Evolutionary conservation across 176 grass and related monocot species (phyloP), one percentile per base, ranked within the genome.

Genomic region (Lolium rigidum): DNA sequence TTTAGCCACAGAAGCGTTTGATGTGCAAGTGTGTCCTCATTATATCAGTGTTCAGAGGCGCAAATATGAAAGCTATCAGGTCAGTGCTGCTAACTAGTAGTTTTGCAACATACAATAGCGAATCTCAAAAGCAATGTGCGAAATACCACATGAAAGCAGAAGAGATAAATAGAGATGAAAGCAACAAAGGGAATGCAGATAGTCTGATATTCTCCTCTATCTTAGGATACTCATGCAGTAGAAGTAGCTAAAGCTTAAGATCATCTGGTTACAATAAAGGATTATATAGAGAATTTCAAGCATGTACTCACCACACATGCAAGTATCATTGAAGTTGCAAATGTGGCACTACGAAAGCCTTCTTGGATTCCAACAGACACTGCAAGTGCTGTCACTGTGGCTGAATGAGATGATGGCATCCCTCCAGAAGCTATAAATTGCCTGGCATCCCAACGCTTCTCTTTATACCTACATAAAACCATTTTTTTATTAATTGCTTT

Each of bases 361-460:
- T 99, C 92, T 90, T 96, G 84, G 14, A 99, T 88, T 86, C 92
- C 97, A 28, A 93, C 82, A 86, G 91, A 85, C 61, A 91, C 85
- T 46, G 97, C 92, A 87, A 99, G 92, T 70, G 97, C 97, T 84
- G 92, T 90, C 25, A 94, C 97, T 31, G 94, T 99, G 70, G 94
- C 94, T 21, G 94, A 99, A 80, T 99, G 97, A 55, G 97, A 99
- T 39, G 97, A 99, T 77, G 97, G 94, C 97, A 99, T 99, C 22
- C 97, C 97, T 49, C 97, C 97, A 74, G 97, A 93, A 80, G 92
- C 92, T 88, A 99, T 90, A 73, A 99, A 86, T 77, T 93, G 94
- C 46, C 85, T 94, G 31, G 85, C 93, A 90, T 99, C 94, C 97
- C 97, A 99, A 43, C 78, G 92, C 25, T 86, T 91, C 75, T 96